phyloP scores from a whole-genome alignment of 495 filamentous ascomycete genomes.

The Aspergillus coremiiformis region DNA sequence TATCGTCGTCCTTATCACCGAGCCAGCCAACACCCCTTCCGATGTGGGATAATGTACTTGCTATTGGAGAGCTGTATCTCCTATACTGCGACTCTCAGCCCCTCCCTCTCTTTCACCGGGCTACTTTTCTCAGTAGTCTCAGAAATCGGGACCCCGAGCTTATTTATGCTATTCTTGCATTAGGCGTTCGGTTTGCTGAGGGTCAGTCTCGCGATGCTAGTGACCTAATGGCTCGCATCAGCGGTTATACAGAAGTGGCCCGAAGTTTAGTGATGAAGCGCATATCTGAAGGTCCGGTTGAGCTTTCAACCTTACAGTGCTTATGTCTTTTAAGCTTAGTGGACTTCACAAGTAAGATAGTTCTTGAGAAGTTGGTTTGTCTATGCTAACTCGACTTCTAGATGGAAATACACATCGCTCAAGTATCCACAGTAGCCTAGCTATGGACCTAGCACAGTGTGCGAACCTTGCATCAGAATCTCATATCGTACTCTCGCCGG shows the following conservation, averaged over 20 bases:
- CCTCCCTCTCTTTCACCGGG: slow-evolving; percentile 36
- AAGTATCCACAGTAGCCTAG: slow-evolving; percentile 41
- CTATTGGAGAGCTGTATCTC: slow-evolving; percentile 34
- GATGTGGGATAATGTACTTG: slow-evolving; percentile 34
- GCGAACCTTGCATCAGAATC: slow-evolving; percentile 35
- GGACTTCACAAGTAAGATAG: slow-evolving; percentile 38
- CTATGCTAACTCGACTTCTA: slow-evolving; percentile 7
- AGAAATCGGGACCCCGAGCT: slow-evolving; percentile 33
- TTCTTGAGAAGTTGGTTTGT: neutral
- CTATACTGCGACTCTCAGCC: slow-evolving; percentile 42
- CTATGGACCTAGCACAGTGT: slow-evolving; percentile 41
- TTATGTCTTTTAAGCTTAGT: slow-evolving; percentile 41
- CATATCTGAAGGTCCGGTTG: slow-evolving; percentile 38
- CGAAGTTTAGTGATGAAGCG: slow-evolving; percentile 35
- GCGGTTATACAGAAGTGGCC: slow-evolving; percentile 38
- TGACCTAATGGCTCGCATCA: slow-evolving; percentile 15
- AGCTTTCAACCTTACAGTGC: slow-evolving; percentile 42
- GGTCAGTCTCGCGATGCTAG: slow-evolving; percentile 10
- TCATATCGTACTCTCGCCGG: slow-evolving; percentile 9
- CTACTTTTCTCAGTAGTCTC: slow-evolving; percentile 30
- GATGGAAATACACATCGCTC: slow-evolving; percentile 43
- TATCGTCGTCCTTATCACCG: slow-evolving; percentile 2
- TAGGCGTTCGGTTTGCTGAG: slow-evolving; percentile 30
- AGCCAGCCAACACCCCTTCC: slow-evolving; percentile 21
- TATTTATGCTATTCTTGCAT: slow-evolving; percentile 34